A percentile compares a stretch with the other conserved stretches of the same genome.
Conservation (phyloP, 805 yeast genomes). For the Candida maris region DNA sequence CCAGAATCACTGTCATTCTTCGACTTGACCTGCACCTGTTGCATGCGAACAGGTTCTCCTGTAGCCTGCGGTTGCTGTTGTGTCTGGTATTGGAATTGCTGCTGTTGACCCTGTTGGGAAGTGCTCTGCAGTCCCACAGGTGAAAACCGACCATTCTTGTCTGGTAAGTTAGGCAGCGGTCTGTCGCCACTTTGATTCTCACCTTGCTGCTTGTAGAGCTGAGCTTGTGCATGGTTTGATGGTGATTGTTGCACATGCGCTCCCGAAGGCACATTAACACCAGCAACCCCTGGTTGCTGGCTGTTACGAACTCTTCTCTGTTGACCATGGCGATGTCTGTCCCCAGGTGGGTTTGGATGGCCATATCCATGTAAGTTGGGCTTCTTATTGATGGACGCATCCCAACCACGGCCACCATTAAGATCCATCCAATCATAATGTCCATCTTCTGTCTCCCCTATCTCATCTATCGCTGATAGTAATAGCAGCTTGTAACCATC, state of each 20-base stretch:
- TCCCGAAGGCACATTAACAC: slow-evolving; percentile 11
- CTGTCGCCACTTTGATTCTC: slow-evolving; percentile 25
- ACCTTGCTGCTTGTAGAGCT: slow-evolving; percentile 17
- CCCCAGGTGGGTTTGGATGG: slow-evolving; percentile 81
- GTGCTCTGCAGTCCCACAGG: slow-evolving; percentile 16
- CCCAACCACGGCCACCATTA: slow-evolving; percentile 96
- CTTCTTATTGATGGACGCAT: slow-evolving; percentile 79
- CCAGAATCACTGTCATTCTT: slow-evolving; percentile 18
- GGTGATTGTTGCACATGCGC: slow-evolving; percentile 12
- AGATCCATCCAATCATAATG: slow-evolving; percentile 98
- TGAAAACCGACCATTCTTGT: slow-evolving; percentile 22
- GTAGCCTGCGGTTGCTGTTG: slow-evolving; percentile 25
- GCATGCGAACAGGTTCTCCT: slow-evolving; percentile 15
- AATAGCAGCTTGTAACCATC: slow-evolving; percentile 76
- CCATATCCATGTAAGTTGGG: slow-evolving; percentile 96
- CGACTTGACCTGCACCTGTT: slow-evolving; percentile 11
- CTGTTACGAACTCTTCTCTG: slow-evolving; percentile 32
- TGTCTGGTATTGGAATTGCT: slow-evolving; percentile 15
- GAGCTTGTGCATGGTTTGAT: slow-evolving; percentile 13
- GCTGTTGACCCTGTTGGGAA: slow-evolving; percentile 11
- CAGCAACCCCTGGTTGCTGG: slow-evolving; percentile 26
- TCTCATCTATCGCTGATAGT: slow-evolving; percentile 70
- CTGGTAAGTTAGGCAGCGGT: slow-evolving; percentile 35
- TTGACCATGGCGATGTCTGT: slow-evolving; percentile 42
- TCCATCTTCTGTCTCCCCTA: slow-evolving; percentile 73